Evolutionary conservation across 2,329 filamentous ascomycete genomes (phyloP), one percentile per base, ranked within the genome.

Genomic region (Cordyceps sp.): DNA sequence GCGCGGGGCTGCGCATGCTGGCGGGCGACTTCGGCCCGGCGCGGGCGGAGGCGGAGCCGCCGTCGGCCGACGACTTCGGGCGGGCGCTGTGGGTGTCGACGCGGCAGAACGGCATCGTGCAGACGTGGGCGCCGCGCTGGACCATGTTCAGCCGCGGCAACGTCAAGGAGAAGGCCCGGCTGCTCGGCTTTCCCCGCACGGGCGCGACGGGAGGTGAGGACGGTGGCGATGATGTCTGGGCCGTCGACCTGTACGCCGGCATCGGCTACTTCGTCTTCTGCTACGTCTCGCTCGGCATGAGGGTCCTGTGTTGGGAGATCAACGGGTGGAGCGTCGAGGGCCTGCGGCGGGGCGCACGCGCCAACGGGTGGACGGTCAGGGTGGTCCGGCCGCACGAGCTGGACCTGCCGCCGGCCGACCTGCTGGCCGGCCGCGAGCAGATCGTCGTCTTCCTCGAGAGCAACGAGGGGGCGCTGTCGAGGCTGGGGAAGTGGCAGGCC

Each of bases 91-190:
- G 88, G 88, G 79, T 80, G 1, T 69, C 65, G 10, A 76, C 78
- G 5, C 71, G 66, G 32, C 85, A 93, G 49, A 82, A 84, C 46
- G 79, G 78, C 3, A 79, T 96, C 36, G 55, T 61, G 23, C 88
- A 96, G 57, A 76, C 69, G 2, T 96, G 86, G 86, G 80, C 85
- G 1, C 88, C 88, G 12, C 57, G 76, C 1, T 86, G 84, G 64
- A 93, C 85, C 18, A 94, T 94, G 86, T 96, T 96, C 52, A 85
- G 78, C 39, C 70, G 85, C 2, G 86, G 88, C 4, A 96, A 94
- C 52, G 63, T 94, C 36, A 79, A 75, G 31, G 88, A 96, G 55
- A 96, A 94, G 50, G 74, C 79, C 1, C 64, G 88, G 10, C 55
- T 94, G 2, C 54, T 93, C 5, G 49, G 46, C 0, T 74, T 74